Conservation (phyloP, 805 yeast species). For the Zygoascus ofunaensis region DNA sequence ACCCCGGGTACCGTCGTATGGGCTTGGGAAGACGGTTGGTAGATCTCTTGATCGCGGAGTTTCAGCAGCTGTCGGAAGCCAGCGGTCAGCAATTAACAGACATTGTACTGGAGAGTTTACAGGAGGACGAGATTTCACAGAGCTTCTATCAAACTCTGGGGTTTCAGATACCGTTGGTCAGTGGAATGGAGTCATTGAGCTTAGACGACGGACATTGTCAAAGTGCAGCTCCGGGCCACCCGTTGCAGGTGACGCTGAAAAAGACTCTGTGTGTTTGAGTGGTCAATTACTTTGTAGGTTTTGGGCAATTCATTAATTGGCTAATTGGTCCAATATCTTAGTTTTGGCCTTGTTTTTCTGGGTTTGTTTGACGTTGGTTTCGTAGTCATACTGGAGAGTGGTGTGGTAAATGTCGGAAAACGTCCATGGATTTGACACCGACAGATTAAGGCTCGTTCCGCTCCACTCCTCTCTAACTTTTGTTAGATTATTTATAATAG, state of each 20-base stretch:
- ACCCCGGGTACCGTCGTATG: conserved; percentile 12
- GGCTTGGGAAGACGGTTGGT: conserved; percentile 16
- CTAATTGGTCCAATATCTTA: too few relatives aligned
- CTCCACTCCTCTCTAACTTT: too few relatives aligned
- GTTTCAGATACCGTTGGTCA: conserved; percentile 3
- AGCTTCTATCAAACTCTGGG: conserved; percentile 14
- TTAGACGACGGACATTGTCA: not conserved
- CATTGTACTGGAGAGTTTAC: conserved; percentile 10
- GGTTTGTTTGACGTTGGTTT: too few relatives aligned
- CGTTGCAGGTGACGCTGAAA: not conserved
- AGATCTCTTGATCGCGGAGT: conserved; percentile 7
- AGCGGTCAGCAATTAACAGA: conserved; percentile 4
- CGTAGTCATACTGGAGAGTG: too few relatives aligned
- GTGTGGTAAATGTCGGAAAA: too few relatives aligned
- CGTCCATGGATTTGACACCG: too few relatives aligned
- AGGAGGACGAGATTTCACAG: conserved; percentile 6
- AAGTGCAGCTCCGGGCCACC: not conserved
- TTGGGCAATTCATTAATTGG: too few relatives aligned
- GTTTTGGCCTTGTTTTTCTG: too few relatives aligned
- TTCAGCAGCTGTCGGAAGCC: conserved; percentile 5
- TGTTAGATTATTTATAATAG: too few relatives aligned
- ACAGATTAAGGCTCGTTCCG: too few relatives aligned
- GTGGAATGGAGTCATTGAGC: not conserved
- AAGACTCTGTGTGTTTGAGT: not conserved
- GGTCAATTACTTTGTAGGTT: too few relatives aligned